These are phyloP conservation scores for Suhomyces kunorum DNA, from an alignment of 1,139 yeast species.

Conservation along the genomic window DNA sequence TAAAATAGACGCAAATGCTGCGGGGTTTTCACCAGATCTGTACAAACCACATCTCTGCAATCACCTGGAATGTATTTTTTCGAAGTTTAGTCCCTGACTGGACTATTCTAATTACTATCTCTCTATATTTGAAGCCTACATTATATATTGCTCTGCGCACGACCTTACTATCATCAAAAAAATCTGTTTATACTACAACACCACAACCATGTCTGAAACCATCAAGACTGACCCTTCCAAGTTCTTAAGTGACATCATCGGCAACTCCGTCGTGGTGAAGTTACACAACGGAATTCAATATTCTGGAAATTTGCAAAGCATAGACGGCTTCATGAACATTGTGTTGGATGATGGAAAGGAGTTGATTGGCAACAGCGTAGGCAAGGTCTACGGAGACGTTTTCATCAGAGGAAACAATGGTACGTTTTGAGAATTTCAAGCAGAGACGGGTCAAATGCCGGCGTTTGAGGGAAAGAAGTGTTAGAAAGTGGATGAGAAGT, in stretches of 20 bases:
- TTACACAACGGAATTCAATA: conserved; percentile 86
- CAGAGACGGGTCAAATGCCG: neutral
- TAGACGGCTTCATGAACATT: conserved; percentile 96
- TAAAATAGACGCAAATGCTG: neutral
- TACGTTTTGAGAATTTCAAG: conserved; percentile 29
- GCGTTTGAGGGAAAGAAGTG: no score
- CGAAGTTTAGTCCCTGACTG: no score
- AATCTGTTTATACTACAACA: neutral
- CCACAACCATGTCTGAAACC: conserved; percentile 5
- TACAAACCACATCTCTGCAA: no score
- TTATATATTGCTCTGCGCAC: conserved; percentile 1
- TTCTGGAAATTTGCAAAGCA: conserved; percentile 72
- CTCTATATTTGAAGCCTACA: no score
- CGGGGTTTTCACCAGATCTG: no score
- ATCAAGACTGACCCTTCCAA: conserved; percentile 63
- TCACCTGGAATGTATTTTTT: no score
- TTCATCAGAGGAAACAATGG: conserved; percentile 95
- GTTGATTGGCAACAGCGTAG: conserved; percentile 54
- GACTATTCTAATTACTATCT: no score
- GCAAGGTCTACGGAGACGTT: conserved; percentile 74
- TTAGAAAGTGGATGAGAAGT: neutral
- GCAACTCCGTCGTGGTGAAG: conserved; percentile 78
- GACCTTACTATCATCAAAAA: neutral
- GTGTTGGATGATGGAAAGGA: conserved; percentile 81
- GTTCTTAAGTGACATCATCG: conserved; percentile 77